A percentile compares a stretch with the other conserved stretches of the same genome.
Evolutionary conservation across 140 eudicot genomes (phyloP).

Genomic region (Stevia rebaudiana): DNA sequence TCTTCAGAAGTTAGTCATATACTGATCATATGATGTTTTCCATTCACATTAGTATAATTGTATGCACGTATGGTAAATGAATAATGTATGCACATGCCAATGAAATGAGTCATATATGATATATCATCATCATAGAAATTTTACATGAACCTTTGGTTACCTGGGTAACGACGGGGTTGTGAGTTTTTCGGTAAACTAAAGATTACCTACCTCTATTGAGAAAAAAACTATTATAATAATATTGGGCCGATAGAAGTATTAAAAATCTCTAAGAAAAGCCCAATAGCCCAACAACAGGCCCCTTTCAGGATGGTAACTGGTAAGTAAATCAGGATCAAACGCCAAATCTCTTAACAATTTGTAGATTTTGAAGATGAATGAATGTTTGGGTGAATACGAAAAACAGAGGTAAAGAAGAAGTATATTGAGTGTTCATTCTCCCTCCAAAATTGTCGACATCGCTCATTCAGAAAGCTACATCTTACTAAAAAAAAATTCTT

Average conservation of each 20-base stretch:
- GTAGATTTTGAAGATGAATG: constrained; percentile 27
- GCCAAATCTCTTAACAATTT: constrained; percentile 31
- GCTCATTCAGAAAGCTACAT: too few relatives aligned
- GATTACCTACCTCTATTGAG: too few relatives aligned
- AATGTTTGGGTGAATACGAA: constrained; percentile 26
- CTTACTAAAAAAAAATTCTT: too few relatives aligned
- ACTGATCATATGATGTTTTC: neutral
- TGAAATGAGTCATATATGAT: too few relatives aligned
- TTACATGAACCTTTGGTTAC: too few relatives aligned
- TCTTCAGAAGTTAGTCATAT: neutral
- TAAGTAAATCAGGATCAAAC: constrained; percentile 32
- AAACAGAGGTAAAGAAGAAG: constrained; percentile 44
- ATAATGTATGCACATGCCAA: neutral
- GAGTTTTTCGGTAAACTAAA: too few relatives aligned
- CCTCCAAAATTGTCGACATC: too few relatives aligned
- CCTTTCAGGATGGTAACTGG: neutral
- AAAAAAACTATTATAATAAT: neutral
- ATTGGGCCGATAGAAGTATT: neutral
- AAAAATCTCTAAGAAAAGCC: neutral
- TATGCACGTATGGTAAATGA: neutral
- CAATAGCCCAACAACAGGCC: constrained; percentile 25
- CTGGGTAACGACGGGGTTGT: too few relatives aligned
- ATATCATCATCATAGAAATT: too few relatives aligned
- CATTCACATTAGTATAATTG: neutral
- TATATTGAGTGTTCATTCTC: constrained; percentile 83